Conservation (phyloP, 2,329 filamentous ascomycete species). For the Aspergillus pseudoviridinutans region DNA sequence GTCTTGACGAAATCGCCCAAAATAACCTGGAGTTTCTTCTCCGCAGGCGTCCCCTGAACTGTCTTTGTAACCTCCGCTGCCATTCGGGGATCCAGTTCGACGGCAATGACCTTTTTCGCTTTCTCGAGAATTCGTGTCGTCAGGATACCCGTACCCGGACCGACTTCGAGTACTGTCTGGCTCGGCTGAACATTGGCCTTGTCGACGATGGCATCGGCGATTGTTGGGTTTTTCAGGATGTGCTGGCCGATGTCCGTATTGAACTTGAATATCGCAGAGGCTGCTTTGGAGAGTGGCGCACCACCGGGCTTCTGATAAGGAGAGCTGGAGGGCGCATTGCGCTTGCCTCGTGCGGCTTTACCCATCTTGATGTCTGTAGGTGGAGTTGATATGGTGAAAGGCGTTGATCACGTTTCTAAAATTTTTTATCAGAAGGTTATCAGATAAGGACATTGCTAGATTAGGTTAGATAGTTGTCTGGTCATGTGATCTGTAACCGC, state of each 20-base stretch:
- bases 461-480: not conserved
- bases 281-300: not conserved
- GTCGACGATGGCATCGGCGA: slow-evolving; percentile 40
- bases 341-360: slow-evolving; percentile 2
- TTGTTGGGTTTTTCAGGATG: slow-evolving; percentile 5
- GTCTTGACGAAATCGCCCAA: slow-evolving; percentile 94
- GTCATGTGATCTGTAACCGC: not conserved
- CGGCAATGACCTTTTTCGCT: slow-evolving; percentile 76
- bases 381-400: not conserved
- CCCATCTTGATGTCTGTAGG: slow-evolving; percentile 1
- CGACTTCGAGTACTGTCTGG: slow-evolving; percentile 76
- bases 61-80: slow-evolving; percentile 90
- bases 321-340: slow-evolving; percentile 1
- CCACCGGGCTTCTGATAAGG: slow-evolving; percentile 6
- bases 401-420: not conserved
- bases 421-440: not conserved
- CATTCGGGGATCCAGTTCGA: slow-evolving; percentile 96
- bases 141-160: slow-evolving; percentile 83
- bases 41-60: slow-evolving; percentile 81
- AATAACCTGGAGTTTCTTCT: slow-evolving; percentile 80
- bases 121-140: slow-evolving; percentile 86
- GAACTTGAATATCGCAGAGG: slow-evolving; percentile 7
- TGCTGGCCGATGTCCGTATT: slow-evolving; percentile 7
- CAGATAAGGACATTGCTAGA: not conserved
- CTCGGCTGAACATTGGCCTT: slow-evolving; percentile 58